phyloP scores from a whole-genome alignment of 163 green algal genomes.

The Scenedesmus sp. region DNA sequence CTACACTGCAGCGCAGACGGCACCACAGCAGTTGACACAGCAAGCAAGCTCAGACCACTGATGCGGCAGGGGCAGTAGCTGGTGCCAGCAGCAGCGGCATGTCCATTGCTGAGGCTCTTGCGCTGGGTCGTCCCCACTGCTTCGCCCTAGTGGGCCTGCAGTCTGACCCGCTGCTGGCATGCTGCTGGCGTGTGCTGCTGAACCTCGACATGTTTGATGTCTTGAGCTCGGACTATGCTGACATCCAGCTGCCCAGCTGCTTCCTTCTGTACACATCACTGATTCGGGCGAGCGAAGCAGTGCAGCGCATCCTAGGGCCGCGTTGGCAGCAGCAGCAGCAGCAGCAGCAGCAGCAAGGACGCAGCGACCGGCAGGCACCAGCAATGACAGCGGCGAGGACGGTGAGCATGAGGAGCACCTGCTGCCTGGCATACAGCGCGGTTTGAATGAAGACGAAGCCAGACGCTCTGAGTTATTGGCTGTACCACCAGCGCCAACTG shows the following conservation, averaged over 20 bases:
- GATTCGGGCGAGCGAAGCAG: neutral
- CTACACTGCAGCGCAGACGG: constrained; percentile 23
- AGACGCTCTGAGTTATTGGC: neutral
- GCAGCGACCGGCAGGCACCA: constrained; percentile 17
- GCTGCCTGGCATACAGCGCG: constrained; percentile 20
- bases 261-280: constrained; percentile 49
- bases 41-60: neutral
- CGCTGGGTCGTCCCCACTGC: constrained; percentile 14
- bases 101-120: neutral
- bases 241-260: neutral
- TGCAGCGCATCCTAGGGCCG: neutral
- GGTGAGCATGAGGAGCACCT: neutral
- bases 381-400: neutral
- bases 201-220: constrained; percentile 36
- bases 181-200: constrained; percentile 23
- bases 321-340: constrained; percentile 27
- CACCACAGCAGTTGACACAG: neutral
- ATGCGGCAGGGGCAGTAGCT: neutral
- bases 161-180: neutral
- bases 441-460: constrained; percentile 18
- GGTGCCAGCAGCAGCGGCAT: constrained; percentile 22
- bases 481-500: constrained; percentile 18
- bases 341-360: neutral
- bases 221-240: neutral
- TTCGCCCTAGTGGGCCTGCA: constrained; percentile 12